phyloP scores from a whole-genome alignment of 495 filamentous ascomycete species.

The Xylaria cubensis region DNA sequence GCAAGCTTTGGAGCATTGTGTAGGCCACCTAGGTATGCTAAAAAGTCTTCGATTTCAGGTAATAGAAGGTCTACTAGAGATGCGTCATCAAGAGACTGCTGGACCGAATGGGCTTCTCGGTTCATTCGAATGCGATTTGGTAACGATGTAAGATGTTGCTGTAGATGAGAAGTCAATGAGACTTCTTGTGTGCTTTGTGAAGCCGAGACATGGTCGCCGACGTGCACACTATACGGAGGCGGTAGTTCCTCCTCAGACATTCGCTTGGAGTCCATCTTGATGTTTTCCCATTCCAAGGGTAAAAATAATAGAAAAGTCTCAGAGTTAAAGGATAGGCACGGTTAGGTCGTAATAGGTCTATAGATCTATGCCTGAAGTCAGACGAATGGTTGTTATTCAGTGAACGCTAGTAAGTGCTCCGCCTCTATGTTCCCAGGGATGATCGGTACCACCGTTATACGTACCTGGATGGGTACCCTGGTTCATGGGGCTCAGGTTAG shows the following conservation, averaged over 20 bases:
- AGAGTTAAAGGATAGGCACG: neutral
- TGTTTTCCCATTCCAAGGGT: neutral
- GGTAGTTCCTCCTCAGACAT: conserved; percentile 31
- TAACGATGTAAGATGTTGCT: conserved; percentile 47
- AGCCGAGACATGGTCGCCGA: neutral
- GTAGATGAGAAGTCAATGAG: conserved; percentile 44
- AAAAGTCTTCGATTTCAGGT: conserved; percentile 48
- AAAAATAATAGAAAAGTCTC: neutral
- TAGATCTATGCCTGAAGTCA: neutral
- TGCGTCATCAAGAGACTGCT: conserved; percentile 42
- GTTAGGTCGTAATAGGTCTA: neutral
- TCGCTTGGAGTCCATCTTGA: conserved; percentile 32
- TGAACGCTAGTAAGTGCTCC: neutral
- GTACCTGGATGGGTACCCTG: neutral
- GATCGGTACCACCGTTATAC: neutral
- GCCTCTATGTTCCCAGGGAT: neutral
- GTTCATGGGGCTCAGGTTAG: conserved; percentile 4
- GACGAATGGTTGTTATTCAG: neutral
- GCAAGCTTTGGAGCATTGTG: conserved; percentile 34
- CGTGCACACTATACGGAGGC: conserved; percentile 42
- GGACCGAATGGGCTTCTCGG: conserved; percentile 39
- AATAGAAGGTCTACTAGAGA: conserved; percentile 42
- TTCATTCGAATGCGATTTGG: conserved; percentile 46
- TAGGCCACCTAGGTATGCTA: conserved; percentile 39
- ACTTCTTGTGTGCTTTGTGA: conserved; percentile 10